These are phyloP conservation scores for Halophytophthora batemanensis DNA, from an alignment of 352 stramenopile genomes.

Conservation along the genomic window DNA sequence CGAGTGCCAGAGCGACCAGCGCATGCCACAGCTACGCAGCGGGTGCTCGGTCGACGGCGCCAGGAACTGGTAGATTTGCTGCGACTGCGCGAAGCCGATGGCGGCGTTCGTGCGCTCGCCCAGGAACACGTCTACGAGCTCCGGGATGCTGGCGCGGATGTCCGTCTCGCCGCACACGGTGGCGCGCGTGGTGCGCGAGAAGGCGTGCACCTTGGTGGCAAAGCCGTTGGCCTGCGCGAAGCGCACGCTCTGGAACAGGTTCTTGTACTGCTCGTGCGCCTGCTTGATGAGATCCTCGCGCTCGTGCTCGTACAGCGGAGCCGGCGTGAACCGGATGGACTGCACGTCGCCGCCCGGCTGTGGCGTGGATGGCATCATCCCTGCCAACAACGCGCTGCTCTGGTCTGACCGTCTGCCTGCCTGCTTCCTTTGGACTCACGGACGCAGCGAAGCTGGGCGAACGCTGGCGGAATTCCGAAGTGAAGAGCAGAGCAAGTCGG, in stretches of 20 bases:
- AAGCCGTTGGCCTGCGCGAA: constrained; percentile 37
- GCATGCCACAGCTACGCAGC: constrained; percentile 49
- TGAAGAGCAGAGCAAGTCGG: too few relatives aligned
- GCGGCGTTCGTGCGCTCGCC: constrained; percentile 55
- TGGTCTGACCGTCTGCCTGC: too few relatives aligned
- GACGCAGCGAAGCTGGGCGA: too few relatives aligned
- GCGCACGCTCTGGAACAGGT: constrained; percentile 43
- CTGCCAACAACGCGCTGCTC: too few relatives aligned
- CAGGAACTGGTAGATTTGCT: constrained; percentile 54
- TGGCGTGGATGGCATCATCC: constrained; percentile 16
- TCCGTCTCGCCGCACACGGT: constrained; percentile 41
- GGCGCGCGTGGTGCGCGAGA: constrained; percentile 47
- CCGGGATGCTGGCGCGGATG: constrained; percentile 47
- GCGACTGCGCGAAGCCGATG: constrained; percentile 60
- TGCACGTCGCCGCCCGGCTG: constrained; percentile 7
- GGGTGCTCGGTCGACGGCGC: constrained; percentile 40
- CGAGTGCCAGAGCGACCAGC: constrained; percentile 65
- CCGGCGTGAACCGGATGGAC: constrained; percentile 32
- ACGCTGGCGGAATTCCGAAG: too few relatives aligned
- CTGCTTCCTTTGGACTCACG: too few relatives aligned
- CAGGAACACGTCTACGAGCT: constrained; percentile 61
- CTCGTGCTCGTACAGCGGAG: constrained; percentile 32
- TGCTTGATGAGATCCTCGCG: constrained; percentile 32
- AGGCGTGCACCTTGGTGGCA: constrained; percentile 47
- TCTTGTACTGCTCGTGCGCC: constrained; percentile 29